phyloP scores from a whole-genome alignment of 129 eudicot species.

The Escallonia herrerae region DNA sequence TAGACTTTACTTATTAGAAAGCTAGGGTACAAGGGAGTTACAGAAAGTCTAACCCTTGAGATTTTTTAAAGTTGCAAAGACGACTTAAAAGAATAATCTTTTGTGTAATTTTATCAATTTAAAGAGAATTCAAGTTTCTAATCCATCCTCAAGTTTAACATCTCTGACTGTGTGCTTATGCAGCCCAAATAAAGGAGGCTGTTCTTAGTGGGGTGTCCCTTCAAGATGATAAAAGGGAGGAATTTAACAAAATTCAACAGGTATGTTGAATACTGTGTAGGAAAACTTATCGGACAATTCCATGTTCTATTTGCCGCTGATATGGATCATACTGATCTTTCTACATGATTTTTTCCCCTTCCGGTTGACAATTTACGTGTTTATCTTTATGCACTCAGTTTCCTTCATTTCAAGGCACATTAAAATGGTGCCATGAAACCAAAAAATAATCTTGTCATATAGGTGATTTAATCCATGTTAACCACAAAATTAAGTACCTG shows the following conservation, averaged over 20 bases:
- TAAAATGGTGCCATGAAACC: too few species aligned
- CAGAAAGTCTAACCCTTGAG: too few species aligned
- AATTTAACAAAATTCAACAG: constrained; percentile 87
- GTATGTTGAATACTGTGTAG: constrained; percentile 21
- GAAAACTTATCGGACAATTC: background rate
- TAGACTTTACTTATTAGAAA: too few species aligned
- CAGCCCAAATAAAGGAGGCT: constrained; percentile 95
- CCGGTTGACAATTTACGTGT: background rate
- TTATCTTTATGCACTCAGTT: too few species aligned
- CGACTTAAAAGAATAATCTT: too few species aligned
- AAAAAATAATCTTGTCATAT: too few species aligned
- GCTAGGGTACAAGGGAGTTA: too few species aligned
- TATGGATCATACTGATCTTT: background rate
- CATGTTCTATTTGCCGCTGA: background rate
- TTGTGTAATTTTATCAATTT: too few species aligned
- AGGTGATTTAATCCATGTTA: too few species aligned
- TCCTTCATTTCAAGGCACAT: too few species aligned
- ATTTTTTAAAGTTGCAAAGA: too few species aligned
- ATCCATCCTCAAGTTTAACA: constrained; percentile 1
- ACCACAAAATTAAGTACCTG: background rate
- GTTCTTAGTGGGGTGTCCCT: constrained; percentile 90
- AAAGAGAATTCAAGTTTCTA: background rate
- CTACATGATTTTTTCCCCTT: background rate
- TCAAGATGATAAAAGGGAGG: constrained; percentile 86
- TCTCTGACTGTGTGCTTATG: constrained; percentile 18